A percentile compares a stretch with the other conserved stretches of the same genome.
Conservation (phyloP, 768 basidiomycete genomes). For the Boletus rubroflammeus region DNA sequence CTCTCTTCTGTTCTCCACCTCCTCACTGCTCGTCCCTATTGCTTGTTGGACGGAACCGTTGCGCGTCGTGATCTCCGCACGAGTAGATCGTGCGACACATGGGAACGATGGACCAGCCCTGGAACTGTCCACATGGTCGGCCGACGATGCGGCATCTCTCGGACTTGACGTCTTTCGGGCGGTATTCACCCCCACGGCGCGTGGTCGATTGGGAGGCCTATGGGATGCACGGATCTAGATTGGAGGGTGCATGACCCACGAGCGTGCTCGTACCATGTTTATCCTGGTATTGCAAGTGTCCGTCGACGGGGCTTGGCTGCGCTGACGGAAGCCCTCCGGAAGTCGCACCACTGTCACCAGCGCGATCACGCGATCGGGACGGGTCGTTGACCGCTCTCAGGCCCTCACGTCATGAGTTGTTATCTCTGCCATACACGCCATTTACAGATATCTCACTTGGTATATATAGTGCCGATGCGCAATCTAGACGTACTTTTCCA, state of each 20-base stretch:
- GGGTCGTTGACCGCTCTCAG: neutral
- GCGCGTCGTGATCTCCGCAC: neutral
- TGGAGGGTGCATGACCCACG: neutral
- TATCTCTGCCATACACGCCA: neutral
- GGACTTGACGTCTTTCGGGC: slow-evolving; percentile 41
- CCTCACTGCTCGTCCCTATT: neutral
- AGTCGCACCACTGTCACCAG: neutral
- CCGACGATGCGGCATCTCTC: slow-evolving; percentile 79
- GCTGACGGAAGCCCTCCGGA: neutral
- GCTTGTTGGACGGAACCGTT: neutral
- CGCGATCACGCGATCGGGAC: neutral
- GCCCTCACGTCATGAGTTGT: neutral
- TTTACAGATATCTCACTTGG: slow-evolving; percentile 3
- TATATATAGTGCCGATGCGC: slow-evolving; percentile 13
- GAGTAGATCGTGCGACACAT: slow-evolving; percentile 70
- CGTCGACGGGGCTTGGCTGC: too few species aligned
- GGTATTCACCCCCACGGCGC: slow-evolving; percentile 10
- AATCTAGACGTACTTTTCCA: slow-evolving; percentile 6
- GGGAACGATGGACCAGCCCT: slow-evolving; percentile 82
- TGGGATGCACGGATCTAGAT: slow-evolving; percentile 4
- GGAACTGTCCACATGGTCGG: slow-evolving; percentile 86
- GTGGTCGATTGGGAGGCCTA: slow-evolving; percentile 38
- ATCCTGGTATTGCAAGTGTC: neutral
- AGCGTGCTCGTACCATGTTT: neutral
- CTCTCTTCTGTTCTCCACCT: neutral